Evolutionary conservation across 2,329 filamentous ascomycete species (phyloP), one percentile per base, ranked within the genome.

Genomic region (Calonectria honghensis): DNA sequence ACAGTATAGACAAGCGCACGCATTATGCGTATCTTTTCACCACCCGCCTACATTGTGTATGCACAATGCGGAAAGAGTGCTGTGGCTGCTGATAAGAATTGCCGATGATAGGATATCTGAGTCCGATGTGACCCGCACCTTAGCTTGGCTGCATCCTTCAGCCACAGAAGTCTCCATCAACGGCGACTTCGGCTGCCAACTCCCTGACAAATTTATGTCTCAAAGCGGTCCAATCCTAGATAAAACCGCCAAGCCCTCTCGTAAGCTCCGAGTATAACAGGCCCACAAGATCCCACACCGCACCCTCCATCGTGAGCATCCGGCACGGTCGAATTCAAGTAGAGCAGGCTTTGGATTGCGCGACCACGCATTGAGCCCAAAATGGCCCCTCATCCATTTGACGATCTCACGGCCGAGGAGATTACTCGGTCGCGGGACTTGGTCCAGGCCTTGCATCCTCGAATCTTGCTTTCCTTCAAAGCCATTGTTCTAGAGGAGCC

Each of bases 401-500:
- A 67, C 13, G 72, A 73, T 27, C 67, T 73, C 64, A 66, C 66
- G n/a, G n/a, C 72, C 32, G 51, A 66, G 27, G 72, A 73, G 61
- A 73, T 73, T 13, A 70, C 39, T n/a, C 61, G 24, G 29, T 57
- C 72, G n/a, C 37, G 72, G 27, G 51, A 73, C 32, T 35, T 67
- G 27, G 39, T 73, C 27, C 72, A 73, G 50, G 48, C 20, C 20
- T 2, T 61, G 32, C 67, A 73, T 32, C 72, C 72, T 41, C 72
- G 72, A 31, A 45, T 73, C 1, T 18, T 73, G 18, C 51, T 73
- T 11, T 73, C 72, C 6, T 73, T 73, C 67, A 73, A 70, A 31
- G 72, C 72, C 13, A 73, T 73, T 31, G 69, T 63, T 24, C 61
- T 73, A 11, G 72, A 73, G 4, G 72, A 73, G 59, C 72, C 72